A percentile compares a stretch with the other conserved stretches of the same genome.
phyloP scores from a whole-genome alignment of 768 basidiomycete species.

The Trametes punicea region DNA sequence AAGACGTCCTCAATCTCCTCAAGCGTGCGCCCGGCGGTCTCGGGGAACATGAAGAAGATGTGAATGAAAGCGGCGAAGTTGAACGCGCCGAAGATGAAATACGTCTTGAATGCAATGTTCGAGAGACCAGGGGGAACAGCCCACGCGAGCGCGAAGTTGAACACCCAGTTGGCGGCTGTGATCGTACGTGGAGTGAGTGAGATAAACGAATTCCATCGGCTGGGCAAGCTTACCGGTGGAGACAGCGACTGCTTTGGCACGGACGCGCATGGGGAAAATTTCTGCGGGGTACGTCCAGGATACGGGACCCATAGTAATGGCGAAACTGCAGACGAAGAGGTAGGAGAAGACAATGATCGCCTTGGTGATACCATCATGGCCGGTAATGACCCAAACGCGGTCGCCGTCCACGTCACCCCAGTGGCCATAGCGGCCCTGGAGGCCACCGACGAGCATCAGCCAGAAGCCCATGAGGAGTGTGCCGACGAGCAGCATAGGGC shows the following conservation, averaged over 20 bases:
- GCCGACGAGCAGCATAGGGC: constrained; percentile 68
- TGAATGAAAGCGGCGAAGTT: constrained; percentile 66
- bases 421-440: constrained; percentile 63
- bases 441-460: constrained; percentile 73
- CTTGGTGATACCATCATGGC: constrained; percentile 54
- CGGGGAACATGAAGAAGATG: constrained; percentile 77
- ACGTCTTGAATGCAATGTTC: constrained; percentile 69
- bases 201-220: not conserved
- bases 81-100: constrained; percentile 77
- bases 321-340: constrained; percentile 71
- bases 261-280: constrained; percentile 64
- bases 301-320: constrained; percentile 71
- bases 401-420: constrained; percentile 49
- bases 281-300: constrained; percentile 63
- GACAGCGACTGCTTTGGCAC: constrained; percentile 56
- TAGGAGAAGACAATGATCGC: constrained; percentile 78
- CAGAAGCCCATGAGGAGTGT: constrained; percentile 71
- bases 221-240: constrained; percentile 29
- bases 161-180: constrained; percentile 48
- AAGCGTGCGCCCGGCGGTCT: constrained; percentile 67
- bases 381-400: constrained; percentile 57
- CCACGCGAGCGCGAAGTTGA: constrained; percentile 74
- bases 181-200: not conserved
- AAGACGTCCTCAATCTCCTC: constrained; percentile 83
- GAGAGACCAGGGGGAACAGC: constrained; percentile 70